Base-by-base conservation (phyloP, 2,329 filamentous ascomycete genomes). In the Penicillium sp. region DNA sequence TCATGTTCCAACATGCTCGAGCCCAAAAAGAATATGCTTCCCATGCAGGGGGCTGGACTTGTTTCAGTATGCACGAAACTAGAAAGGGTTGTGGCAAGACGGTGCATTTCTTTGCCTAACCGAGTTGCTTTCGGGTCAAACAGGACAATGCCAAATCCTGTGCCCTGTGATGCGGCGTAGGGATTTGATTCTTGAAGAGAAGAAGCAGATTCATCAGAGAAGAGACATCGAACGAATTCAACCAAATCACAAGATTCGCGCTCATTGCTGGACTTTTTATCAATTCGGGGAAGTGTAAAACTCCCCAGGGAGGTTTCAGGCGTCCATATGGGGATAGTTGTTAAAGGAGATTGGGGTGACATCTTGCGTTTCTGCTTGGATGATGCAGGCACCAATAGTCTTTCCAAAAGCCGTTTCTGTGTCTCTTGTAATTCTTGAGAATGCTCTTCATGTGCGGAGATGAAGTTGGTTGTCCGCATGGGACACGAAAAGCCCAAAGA, bases 1-100 rank as follows among this genome's bases (percentile, higher is more conserved):
- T 52, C 41, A 21, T 64, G 58, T 21, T 50, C 33, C 13, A 71
- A 48, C 19, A 75, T 59, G 8, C 53, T 62, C 17, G 65, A 63
- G 41, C 71, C 62, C 12, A 77, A 65, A 44, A 78, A 66, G 42
- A 76, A 68, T 5, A 77, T 66, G 27, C 65, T 70, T 17, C 72
- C 75, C 2, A 41, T 55, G 13, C 36, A 31, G 7, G 66, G 58
- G 2, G 58, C 48, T 2, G 13, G 15, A 15, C 39, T 17, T 10
- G 43, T 21, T n/a, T 27, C 45, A 21, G 29, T 19, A 10, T 57
- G 41, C 7, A 70, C 42, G 4, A 29, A 19, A 3, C 55, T 44
- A 49, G 56, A 60, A 49, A 70, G 48, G 2, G 49, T 38, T 42
- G 61, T 66, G 33, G 54, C 66, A n/a, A 68, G 39, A 12, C 62